Conservation (phyloP, 1,139 yeast genomes). For the Debaryomycetaceae sp. region DNA sequence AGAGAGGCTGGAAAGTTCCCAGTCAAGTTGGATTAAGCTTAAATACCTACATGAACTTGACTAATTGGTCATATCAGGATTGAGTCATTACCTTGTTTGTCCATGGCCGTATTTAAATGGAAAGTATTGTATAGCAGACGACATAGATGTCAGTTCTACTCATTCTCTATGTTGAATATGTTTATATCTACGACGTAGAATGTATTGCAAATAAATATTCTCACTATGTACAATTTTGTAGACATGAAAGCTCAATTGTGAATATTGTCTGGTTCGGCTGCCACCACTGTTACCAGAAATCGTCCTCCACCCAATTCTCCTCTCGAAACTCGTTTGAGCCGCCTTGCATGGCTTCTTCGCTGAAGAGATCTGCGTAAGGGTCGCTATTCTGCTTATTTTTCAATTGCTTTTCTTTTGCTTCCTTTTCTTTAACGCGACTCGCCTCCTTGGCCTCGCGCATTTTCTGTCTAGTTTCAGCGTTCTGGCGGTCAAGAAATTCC, state of each 20-base stretch:
- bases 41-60: background rate
- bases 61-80: background rate
- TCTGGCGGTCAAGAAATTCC: constrained; percentile 36
- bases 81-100: background rate
- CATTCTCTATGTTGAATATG: background rate
- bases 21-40: constrained; percentile 28
- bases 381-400: constrained; percentile 34
- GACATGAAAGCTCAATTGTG: background rate
- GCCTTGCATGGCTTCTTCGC: constrained; percentile 44
- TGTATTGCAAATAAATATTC: constrained; percentile 1
- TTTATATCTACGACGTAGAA: constrained; percentile 1
- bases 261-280: background rate
- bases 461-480: constrained; percentile 37
- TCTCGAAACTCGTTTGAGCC: constrained; percentile 51
- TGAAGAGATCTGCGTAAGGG: constrained; percentile 58
- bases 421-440: constrained; percentile 27
- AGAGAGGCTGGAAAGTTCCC: constrained; percentile 61
- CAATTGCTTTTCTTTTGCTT: constrained; percentile 18
- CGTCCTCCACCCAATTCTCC: constrained; percentile 65
- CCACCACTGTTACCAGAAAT: constrained; percentile 43
- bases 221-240: constrained; percentile 1
- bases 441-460: constrained; percentile 33
- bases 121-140: too few species aligned
- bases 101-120: too few species aligned
- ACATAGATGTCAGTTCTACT: too few species aligned